These are phyloP conservation scores for Pseudomicrostroma phylloplanum DNA, from an alignment of 1,284 basidiomycete species.

Conservation along the genomic window DNA sequence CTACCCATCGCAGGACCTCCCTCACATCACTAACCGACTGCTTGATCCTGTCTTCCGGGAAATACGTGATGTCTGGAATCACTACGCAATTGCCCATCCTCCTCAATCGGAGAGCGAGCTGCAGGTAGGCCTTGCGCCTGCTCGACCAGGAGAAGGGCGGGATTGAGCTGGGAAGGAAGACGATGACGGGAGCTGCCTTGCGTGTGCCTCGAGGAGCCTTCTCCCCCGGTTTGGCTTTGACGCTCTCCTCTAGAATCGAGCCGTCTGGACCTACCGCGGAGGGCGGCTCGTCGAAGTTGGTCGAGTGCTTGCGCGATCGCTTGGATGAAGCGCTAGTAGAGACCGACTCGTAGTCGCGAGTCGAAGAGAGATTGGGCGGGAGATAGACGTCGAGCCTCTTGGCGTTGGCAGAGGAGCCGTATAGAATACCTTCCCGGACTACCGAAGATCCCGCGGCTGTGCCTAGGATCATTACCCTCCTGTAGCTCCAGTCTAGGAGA, in stretches of 20 bases:
- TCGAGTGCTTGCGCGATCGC: slow-evolving; percentile 20
- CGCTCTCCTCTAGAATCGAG: neutral
- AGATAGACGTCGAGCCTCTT: slow-evolving; percentile 45
- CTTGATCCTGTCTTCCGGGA: slow-evolving; percentile 43
- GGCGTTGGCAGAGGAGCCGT: slow-evolving; percentile 28
- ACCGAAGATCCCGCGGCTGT: slow-evolving; percentile 35
- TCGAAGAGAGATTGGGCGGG: slow-evolving; percentile 17
- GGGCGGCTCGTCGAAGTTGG: slow-evolving; percentile 17
- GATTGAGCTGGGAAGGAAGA: slow-evolving; percentile 49
- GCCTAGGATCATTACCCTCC: slow-evolving; percentile 46
- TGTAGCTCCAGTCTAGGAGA: slow-evolving; percentile 44
- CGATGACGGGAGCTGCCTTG: slow-evolving; percentile 42
- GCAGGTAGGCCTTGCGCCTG: slow-evolving; percentile 38
- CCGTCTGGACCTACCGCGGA: slow-evolving; percentile 2
- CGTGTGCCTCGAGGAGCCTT: slow-evolving; percentile 2
- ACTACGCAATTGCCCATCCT: slow-evolving; percentile 51
- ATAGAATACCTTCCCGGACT: slow-evolving; percentile 44
- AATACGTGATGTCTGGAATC: slow-evolving; percentile 50
- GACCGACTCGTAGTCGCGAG: neutral
- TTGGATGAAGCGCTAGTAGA: neutral
- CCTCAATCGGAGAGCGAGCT: slow-evolving; percentile 48
- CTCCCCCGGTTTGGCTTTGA: neutral
- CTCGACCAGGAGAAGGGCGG: slow-evolving; percentile 33
- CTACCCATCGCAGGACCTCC: slow-evolving; percentile 50
- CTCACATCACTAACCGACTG: slow-evolving; percentile 48